Evolutionary conservation across 495 filamentous ascomycete genomes (phyloP), one percentile per base, ranked within the genome.

Genomic region (Aspergillus coremiiformis): DNA sequence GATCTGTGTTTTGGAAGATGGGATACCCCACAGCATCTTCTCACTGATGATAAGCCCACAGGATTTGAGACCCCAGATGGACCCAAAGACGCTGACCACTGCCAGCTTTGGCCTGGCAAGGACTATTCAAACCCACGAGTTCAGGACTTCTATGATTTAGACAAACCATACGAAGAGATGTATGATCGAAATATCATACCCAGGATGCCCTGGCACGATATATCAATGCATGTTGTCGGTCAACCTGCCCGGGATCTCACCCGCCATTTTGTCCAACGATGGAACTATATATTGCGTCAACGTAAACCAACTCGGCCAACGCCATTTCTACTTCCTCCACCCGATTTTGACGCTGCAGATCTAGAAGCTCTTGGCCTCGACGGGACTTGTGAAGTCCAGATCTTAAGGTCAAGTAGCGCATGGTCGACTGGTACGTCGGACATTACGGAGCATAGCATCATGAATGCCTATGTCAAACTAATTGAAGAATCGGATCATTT

Each of bases 201-300:
- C 0, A 77, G 93, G 48, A 99, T 97, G 93, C 94, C 94, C 2
- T 99, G 93, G 93, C 93, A 99, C 61, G 93, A 99, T 66, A 93
- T 99, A 47, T 83, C 85, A 10, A 99, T 99, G 93, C 93, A 99
- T 69, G 85, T 99, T 22, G 90, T 97, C 21, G 93, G 93, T 32
- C 93, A 97, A 62, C 93, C 93, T 0, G 93, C 93, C 1, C 78
- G 93, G 47, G 93, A 99, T 70, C 78, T 97, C 42, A 95, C 90
- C 20, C 80, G 93, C 14, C 93, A 97, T 68, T 99, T 99, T 61
- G 90, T 97, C n/a, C 93, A 99, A 68, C 77, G 93, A 54, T 99
- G 93, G 93, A 97, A 99, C 62, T 99, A 95, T 54, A 84, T 99
- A 42, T 79, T 96, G 39, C 90, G 93, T 12, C 90, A 94, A 43